Evolutionary conservation across 2,329 filamentous ascomycete genomes (phyloP).

Genomic region (Colletotrichum nymphaeae): DNA sequence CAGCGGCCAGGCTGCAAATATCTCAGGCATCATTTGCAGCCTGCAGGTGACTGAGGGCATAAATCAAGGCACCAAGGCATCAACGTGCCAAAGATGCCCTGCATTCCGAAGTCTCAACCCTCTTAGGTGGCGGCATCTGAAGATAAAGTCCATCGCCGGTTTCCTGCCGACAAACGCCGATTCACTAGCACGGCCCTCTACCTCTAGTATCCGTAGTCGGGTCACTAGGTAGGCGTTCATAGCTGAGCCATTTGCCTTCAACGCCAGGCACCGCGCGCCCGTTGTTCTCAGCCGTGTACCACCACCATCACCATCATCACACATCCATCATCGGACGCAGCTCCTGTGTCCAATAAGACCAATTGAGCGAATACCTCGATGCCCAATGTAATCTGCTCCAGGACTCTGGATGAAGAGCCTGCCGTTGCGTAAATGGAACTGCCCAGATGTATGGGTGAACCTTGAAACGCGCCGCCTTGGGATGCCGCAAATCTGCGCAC

Average conservation of each 20-base stretch:
- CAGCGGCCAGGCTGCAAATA: not conserved
- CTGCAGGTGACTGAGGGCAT: not conserved
- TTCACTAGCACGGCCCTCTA: not conserved
- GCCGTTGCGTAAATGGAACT: not conserved
- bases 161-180: constrained; percentile 10
- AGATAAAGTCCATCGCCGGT: not conserved
- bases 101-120: not conserved
- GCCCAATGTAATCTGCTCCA: not conserved
- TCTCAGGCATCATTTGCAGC: not conserved
- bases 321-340: not conserved
- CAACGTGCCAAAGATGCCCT: not conserved
- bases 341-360: not conserved
- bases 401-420: not conserved
- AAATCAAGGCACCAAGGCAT: not conserved
- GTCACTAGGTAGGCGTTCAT: not conserved
- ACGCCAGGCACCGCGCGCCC: not conserved
- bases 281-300: not conserved
- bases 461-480: not conserved
- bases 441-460: not conserved
- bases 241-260: not conserved
- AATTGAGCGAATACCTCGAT: not conserved
- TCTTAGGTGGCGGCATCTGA: not conserved
- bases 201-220: too few species aligned
- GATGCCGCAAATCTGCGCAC: not conserved
- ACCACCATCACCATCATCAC: not conserved